phyloP scores from a whole-genome alignment of 805 yeast species.

The Torulaspora delbrueckii region DNA sequence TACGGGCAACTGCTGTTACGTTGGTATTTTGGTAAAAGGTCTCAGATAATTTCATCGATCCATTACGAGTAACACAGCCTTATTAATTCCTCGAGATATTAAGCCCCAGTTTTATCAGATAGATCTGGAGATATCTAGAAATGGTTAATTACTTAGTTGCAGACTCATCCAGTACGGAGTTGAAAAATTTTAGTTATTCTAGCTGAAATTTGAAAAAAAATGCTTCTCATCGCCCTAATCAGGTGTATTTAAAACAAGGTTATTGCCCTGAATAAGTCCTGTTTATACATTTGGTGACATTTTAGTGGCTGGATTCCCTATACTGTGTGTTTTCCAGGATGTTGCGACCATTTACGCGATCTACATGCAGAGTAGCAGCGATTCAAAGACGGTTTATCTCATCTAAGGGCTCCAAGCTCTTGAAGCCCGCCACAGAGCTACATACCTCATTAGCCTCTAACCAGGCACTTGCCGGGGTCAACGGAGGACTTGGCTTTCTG shows the following conservation, averaged over 20 bases:
- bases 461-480: conserved; percentile 1
- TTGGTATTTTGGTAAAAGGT: no score
- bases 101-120: background rate
- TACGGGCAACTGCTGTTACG: no score
- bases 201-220: background rate
- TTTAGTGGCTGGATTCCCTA: background rate
- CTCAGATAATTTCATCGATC: no score
- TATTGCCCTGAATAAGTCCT: background rate
- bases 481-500: conserved; percentile 9
- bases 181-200: conserved; percentile 2
- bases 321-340: conserved; percentile 1
- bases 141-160: background rate
- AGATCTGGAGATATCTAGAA: background rate
- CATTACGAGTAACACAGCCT: no score
- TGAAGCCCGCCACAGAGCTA: conserved; percentile 11
- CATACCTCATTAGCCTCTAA: conserved; percentile 4
- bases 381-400: conserved; percentile 16
- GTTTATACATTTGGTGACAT: background rate
- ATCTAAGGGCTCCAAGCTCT: conserved; percentile 15
- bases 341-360: conserved; percentile 15
- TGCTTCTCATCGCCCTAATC: background rate
- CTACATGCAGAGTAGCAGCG: conserved; percentile 10
- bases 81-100: no score
- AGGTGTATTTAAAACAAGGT: background rate
- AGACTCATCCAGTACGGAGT: background rate